phyloP scores from a whole-genome alignment of 2,329 filamentous ascomycete genomes.

The Alternaria sp. region DNA sequence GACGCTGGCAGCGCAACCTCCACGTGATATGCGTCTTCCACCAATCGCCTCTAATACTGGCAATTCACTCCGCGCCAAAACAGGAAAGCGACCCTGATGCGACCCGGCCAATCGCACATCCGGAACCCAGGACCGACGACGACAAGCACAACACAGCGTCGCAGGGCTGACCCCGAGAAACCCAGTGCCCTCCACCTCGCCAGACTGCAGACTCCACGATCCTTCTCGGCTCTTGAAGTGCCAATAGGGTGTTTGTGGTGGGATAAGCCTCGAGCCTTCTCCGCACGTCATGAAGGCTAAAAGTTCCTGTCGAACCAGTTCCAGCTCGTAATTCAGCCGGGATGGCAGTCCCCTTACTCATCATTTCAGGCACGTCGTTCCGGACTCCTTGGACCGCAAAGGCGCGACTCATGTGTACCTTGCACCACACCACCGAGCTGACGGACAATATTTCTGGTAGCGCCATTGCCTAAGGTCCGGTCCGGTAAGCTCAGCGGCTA shows the following conservation, averaged over 20 bases:
- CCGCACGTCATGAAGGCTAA: slow-evolving; percentile 13
- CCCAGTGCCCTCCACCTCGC: slow-evolving; percentile 23
- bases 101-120: slow-evolving; percentile 9
- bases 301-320: slow-evolving; percentile 31
- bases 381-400: slow-evolving; percentile 25
- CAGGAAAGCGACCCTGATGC: slow-evolving; percentile 9
- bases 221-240: slow-evolving; percentile 20
- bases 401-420: slow-evolving; percentile 3
- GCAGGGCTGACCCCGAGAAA: slow-evolving; percentile 31
- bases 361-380: slow-evolving; percentile 39
- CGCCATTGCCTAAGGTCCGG: slow-evolving; percentile 26
- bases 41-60: slow-evolving; percentile 14
- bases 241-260: slow-evolving; percentile 14
- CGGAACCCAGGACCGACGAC: slow-evolving; percentile 8
- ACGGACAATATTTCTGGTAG: slow-evolving; percentile 31
- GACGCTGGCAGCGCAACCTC: slow-evolving; percentile 12
- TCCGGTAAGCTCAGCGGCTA: slow-evolving; percentile 31
- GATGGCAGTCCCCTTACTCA: slow-evolving; percentile 19
- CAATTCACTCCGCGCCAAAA: slow-evolving; percentile 28
- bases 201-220: slow-evolving; percentile 18
- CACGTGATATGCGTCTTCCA: slow-evolving; percentile 25
- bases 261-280: slow-evolving; percentile 10
- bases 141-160: slow-evolving; percentile 8
- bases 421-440: slow-evolving; percentile 25
- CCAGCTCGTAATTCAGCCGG: slow-evolving; percentile 19